Evolutionary conservation across 2,329 filamentous ascomycete genomes (phyloP).

Genomic region (Ploettnerulaceae sp.): DNA sequence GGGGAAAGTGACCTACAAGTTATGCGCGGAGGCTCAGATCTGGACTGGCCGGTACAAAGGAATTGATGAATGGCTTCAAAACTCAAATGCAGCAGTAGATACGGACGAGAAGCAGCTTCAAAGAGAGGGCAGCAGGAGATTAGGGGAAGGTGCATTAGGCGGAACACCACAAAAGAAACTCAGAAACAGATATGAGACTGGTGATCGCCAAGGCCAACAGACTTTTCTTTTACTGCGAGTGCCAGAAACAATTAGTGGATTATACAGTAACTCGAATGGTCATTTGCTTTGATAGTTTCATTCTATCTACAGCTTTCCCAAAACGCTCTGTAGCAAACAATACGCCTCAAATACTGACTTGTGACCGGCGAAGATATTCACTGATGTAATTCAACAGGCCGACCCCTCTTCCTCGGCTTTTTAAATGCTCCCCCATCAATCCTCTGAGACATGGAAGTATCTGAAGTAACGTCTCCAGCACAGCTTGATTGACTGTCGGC

Average conservation of each 20-base stretch:
- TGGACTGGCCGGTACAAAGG: not conserved
- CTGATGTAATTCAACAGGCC: conserved; percentile 10
- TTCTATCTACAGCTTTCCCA: conserved; percentile 8
- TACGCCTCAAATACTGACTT: conserved; percentile 12
- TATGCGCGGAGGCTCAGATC: not conserved
- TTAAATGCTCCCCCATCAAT: not conserved
- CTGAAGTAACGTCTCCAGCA: not conserved
- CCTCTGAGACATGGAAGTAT: not conserved
- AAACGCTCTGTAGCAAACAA: conserved; percentile 13
- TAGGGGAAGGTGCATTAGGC: too few species aligned
- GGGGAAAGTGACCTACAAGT: not conserved
- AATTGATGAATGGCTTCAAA: not conserved
- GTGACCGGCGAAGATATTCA: conserved; percentile 9
- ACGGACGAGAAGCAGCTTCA: conserved; percentile 11
- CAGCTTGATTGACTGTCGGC: not conserved
- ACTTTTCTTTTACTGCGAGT: conserved; percentile 10
- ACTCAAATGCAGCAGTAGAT: conserved; percentile 9
- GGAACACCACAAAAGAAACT: conserved; percentile 11
- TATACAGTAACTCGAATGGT: conserved; percentile 9
- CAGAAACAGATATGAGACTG: conserved; percentile 12
- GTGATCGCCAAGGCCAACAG: conserved; percentile 9
- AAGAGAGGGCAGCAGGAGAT: conserved; percentile 10
- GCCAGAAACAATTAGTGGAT: conserved; percentile 6
- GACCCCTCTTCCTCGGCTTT: conserved; percentile 11
- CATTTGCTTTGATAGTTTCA: conserved; percentile 10